Percentiles rank a stretch among this genome's conserved stretches.
phyloP scores from a whole-genome alignment of 345 rosid species.

The Corchorus capsularis region DNA sequence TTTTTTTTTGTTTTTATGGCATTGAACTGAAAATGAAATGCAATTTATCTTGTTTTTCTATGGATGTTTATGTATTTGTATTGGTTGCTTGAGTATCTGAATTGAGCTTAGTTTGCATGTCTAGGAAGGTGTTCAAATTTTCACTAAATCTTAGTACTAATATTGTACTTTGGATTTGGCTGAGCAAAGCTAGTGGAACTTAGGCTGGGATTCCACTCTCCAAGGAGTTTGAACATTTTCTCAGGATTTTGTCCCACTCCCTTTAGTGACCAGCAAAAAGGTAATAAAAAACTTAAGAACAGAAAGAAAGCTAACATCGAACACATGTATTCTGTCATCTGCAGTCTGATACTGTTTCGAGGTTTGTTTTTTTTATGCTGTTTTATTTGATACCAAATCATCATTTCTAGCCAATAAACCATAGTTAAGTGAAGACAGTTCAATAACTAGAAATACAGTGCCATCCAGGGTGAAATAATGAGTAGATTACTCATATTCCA shows the following conservation, averaged over 20 bases:
- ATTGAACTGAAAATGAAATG: not conserved
- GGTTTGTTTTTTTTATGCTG: not conserved
- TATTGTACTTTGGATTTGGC: conserved; percentile 6
- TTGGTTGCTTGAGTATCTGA: not conserved
- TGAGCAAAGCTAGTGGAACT: not conserved
- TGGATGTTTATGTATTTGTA: not conserved
- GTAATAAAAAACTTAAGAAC: too few relatives aligned
- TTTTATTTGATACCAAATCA: not conserved
- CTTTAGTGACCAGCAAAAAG: too few relatives aligned
- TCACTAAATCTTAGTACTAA: conserved; percentile 2
- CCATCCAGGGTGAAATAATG: not conserved
- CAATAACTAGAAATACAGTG: not conserved
- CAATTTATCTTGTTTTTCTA: not conserved
- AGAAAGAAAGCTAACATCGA: not conserved
- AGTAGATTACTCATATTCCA: conserved; percentile 5
- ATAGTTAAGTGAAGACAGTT: too few relatives aligned
- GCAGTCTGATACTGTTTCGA: not conserved
- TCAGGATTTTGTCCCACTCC: not conserved
- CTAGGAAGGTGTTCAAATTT: not conserved
- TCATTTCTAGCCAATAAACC: too few relatives aligned
- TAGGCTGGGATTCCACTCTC: not conserved
- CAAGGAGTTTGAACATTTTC: not conserved
- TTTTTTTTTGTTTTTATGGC: not conserved
- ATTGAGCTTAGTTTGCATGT: conserved; percentile 18
- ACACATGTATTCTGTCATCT: not conserved